Evolutionary conservation across 108 stramenopile genomes (phyloP).

Genomic region (Pseudonitzschia multiseries): DNA sequence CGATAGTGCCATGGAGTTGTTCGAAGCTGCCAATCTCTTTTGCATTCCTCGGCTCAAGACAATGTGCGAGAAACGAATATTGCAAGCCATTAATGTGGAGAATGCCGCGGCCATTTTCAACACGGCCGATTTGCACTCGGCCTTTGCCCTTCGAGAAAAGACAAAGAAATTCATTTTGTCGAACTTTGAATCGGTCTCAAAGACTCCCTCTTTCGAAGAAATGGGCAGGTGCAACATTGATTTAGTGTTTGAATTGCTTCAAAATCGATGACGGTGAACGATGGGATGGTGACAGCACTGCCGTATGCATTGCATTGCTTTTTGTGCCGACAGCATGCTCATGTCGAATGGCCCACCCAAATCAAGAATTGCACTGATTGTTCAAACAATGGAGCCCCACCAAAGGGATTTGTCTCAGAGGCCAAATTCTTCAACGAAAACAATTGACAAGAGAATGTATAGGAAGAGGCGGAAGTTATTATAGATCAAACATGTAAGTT

Average conservation of each 20-base stretch:
- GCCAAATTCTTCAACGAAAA: too few species aligned
- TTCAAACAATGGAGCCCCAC: too few species aligned
- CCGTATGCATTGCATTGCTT: too few species aligned
- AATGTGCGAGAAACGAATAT: slow-evolving; percentile 94
- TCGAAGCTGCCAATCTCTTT: slow-evolving; percentile 95
- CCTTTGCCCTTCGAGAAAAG: slow-evolving; percentile 78
- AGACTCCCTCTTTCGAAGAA: slow-evolving; percentile 90
- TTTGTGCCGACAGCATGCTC: too few species aligned
- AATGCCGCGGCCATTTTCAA: slow-evolving; percentile 96
- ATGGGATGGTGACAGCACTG: too few species aligned
- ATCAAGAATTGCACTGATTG: too few species aligned
- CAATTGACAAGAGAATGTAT: too few species aligned
- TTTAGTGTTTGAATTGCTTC: slow-evolving; percentile 93
- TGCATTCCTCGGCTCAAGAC: slow-evolving; percentile 93
- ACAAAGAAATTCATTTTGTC: slow-evolving; percentile 89
- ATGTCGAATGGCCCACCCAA: too few species aligned
- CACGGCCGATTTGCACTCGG: slow-evolving; percentile 93
- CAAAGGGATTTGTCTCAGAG: too few species aligned
- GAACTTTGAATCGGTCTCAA: slow-evolving; percentile 94
- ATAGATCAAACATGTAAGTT: too few species aligned
- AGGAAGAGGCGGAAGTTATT: too few species aligned
- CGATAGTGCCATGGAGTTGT: slow-evolving; percentile 95
- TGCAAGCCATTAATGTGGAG: slow-evolving; percentile 86
- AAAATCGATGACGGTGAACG: slow-evolving; percentile 49
- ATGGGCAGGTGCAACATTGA: slow-evolving; percentile 97